phyloP scores from a whole-genome alignment of 176 grass and related monocot species.

The Urochloa ruziziensis region DNA sequence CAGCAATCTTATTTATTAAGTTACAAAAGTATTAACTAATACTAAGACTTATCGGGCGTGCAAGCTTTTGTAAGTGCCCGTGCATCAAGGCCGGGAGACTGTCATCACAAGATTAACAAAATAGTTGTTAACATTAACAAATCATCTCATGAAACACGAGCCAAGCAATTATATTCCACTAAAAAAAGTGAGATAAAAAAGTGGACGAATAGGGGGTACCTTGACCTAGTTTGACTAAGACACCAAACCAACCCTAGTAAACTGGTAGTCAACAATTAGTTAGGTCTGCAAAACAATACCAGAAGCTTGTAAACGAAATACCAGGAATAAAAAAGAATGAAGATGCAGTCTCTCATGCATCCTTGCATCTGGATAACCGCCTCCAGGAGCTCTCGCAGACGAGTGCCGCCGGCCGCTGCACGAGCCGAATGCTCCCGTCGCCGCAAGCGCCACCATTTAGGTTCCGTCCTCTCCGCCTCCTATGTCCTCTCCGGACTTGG shows the following conservation, averaged over 20 bases:
- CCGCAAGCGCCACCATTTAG: too few relatives aligned
- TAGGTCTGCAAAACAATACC: too few relatives aligned
- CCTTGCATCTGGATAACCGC: too few relatives aligned
- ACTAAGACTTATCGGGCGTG: not conserved
- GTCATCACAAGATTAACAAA: conserved; percentile 6
- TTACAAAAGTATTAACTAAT: not conserved
- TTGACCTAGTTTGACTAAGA: conserved; percentile 8
- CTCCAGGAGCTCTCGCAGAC: too few relatives aligned
- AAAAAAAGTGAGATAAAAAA: conserved; percentile 2
- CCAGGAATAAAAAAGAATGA: too few relatives aligned
- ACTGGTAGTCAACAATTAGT: not conserved
- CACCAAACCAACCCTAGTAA: not conserved
- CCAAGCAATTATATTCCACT: not conserved
- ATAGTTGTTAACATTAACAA: conserved; percentile 5
- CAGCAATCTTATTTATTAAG: not conserved
- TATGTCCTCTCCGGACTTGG: too few relatives aligned
- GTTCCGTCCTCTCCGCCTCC: too few relatives aligned
- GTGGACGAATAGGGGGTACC: not conserved
- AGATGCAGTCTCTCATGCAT: too few relatives aligned
- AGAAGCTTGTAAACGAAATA: too few relatives aligned
- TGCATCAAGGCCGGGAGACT: conserved; percentile 9
- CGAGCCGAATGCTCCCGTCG: too few relatives aligned
- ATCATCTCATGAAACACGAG: conserved; percentile 30
- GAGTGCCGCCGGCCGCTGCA: too few relatives aligned
- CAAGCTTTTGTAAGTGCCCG: not conserved